Evolutionary conservation across 2,329 filamentous ascomycete species (phyloP).

Genomic region (Xylariales sp.): DNA sequence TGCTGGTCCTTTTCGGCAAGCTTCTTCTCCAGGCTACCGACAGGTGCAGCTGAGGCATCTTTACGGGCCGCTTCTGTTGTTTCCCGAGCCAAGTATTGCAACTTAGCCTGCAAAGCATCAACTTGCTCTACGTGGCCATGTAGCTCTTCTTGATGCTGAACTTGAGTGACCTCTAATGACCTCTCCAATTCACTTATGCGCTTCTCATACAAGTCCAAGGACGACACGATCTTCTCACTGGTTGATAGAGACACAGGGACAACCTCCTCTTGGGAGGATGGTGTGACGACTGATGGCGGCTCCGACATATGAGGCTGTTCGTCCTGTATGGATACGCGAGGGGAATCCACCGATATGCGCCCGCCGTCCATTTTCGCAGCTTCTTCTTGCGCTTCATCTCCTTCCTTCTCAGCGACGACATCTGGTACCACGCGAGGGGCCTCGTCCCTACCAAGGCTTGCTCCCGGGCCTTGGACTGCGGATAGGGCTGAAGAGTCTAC

Average conservation of each 20-base stretch:
- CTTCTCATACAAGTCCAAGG: conserved; percentile 33
- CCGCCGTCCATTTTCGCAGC: conserved; percentile 5
- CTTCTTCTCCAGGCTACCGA: conserved; percentile 69
- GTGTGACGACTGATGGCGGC: background rate
- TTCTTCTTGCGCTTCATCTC: background rate
- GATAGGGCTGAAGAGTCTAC: conserved; percentile 5
- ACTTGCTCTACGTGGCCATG: conserved; percentile 82
- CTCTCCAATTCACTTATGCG: conserved; percentile 33
- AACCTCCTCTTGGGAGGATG: conserved; percentile 4
- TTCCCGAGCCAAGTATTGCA: conserved; percentile 81
- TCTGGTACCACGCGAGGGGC: background rate
- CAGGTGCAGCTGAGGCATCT: conserved; percentile 54
- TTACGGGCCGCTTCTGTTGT: conserved; percentile 71
- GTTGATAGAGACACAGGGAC: conserved; percentile 9
- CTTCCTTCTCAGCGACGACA: background rate
- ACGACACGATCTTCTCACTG: conserved; percentile 12
- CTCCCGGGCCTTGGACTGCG: conserved; percentile 13
- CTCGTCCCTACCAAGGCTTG: conserved; percentile 18
- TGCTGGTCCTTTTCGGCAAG: conserved; percentile 86
- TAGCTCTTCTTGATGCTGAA: conserved; percentile 72
- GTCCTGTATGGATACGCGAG: conserved; percentile 14
- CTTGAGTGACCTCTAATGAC: conserved; percentile 33
- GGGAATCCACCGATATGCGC: conserved; percentile 6
- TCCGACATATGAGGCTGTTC: conserved; percentile 8
- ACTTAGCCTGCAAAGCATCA: conserved; percentile 84